Evolutionary conservation across 169 alveolate species (phyloP), one percentile per base, ranked within the genome.

Genomic region (Pseudocohnilembus persalinus): DNA sequence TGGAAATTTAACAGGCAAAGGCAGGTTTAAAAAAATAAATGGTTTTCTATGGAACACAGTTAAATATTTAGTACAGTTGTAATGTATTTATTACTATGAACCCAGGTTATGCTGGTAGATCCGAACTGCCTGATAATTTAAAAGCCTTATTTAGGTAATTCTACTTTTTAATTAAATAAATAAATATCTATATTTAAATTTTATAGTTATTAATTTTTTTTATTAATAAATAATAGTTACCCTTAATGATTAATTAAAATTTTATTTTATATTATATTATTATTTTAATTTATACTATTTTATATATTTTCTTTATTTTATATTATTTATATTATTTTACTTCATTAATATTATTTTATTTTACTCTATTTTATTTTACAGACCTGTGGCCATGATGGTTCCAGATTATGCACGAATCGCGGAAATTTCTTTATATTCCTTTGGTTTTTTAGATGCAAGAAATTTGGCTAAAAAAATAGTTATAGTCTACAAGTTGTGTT

Each of bases 381-480:
- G 97, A 82, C 97, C 98, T 32, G 97, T 95, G 26, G 96, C 97
- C 1, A 93, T 96, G 96, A 96, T 95, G 96, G 90, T 96, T 27
- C 97, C 98, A 25, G 97, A 96, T 85, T 92, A 95, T 73, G 90
- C 94, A 77, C 88, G 94, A 89, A 96, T 96, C 76, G 96, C 96
- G 73, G 98, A 96, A 89, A 96, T 94, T 74, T 92, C 91, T 73
- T 91, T 96, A 31, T 93, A 92, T 82, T 95, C 97, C 11, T 94
- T 85, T 88, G 98, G 98, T 25, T 95, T 93, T 84, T 87, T 90
- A 0, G 93, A 94, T 35, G 93, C 97, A 0, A 94, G 95, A 87
- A 88, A 87, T 63, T 86, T 94, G 73, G 95, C 97, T 35, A 92
- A 92, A 88, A 94, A 95, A 83, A 90, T 96, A 35, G 93, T 91